Conservation (phyloP, 139 green algal species). For the Bryopsis sp. region DNA sequence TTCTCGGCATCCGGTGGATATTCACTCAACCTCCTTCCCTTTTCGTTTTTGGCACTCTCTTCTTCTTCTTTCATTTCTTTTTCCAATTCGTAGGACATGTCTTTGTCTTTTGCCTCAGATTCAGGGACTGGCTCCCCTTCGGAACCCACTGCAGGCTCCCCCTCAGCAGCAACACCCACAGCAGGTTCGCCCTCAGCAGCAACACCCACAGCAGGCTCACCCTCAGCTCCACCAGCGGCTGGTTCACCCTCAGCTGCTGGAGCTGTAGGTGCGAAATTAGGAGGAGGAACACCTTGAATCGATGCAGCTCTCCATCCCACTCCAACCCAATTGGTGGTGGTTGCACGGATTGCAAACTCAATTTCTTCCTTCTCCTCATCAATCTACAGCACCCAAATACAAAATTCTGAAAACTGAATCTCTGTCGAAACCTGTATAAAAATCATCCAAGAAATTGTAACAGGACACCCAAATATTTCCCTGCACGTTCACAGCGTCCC, state of each 20-base stretch:
- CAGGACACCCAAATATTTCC: too few relatives aligned
- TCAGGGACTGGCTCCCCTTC: not conserved
- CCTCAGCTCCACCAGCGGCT: not conserved
- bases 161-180: not conserved
- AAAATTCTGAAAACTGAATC: too few relatives aligned
- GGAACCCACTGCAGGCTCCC: constrained; percentile 3
- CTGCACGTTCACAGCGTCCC: too few relatives aligned
- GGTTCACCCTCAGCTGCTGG: not conserved
- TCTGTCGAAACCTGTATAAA: too few relatives aligned
- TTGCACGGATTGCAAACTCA: constrained; percentile 20
- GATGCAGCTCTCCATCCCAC: constrained; percentile 9
- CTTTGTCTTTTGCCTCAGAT: constrained; percentile 12
- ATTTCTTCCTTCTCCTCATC: not conserved
- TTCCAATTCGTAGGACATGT: not conserved
- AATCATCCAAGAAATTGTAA: too few relatives aligned
- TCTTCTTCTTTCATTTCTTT: not conserved
- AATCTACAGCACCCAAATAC: not conserved
- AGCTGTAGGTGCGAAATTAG: not conserved
- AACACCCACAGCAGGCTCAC: not conserved
- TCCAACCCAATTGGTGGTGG: constrained; percentile 14
- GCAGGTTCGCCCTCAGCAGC: constrained; percentile 15
- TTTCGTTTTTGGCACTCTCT: too few relatives aligned
- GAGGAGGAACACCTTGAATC: not conserved
- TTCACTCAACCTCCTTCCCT: too few relatives aligned
- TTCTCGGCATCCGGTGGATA: too few relatives aligned